These are phyloP conservation scores for Alternaria alternata DNA, from an alignment of 2,329 filamentous ascomycete genomes.

Conservation along the genomic window DNA sequence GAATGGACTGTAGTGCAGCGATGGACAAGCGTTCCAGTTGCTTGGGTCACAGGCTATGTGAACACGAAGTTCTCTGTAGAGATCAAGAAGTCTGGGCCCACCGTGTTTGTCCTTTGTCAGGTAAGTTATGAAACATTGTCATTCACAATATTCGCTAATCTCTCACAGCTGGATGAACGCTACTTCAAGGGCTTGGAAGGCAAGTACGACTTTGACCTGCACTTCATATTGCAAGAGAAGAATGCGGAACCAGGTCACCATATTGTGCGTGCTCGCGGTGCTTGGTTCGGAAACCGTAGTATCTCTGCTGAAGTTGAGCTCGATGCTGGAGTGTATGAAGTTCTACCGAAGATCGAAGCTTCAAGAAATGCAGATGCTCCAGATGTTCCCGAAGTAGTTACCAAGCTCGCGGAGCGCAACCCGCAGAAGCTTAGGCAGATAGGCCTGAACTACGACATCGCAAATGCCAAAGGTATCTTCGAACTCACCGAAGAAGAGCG, in stretches of 20 bases:
- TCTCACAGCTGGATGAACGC: conserved; percentile 62
- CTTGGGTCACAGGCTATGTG: conserved; percentile 67
- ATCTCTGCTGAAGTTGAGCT: conserved; percentile 79
- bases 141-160: conserved; percentile 51
- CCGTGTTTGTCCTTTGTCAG: conserved; percentile 67
- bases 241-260: conserved; percentile 58
- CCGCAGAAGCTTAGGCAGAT: conserved; percentile 68
- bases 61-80: conserved; percentile 67
- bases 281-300: conserved; percentile 70
- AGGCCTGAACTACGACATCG: conserved; percentile 73
- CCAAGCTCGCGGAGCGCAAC: conserved; percentile 42
- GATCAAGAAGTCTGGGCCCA: conserved; percentile 59
- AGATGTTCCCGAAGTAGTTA: conserved; percentile 71
- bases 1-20: conserved; percentile 68
- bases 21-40: conserved; percentile 66
- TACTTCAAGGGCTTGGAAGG: conserved; percentile 66
- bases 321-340: conserved; percentile 74
- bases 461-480: conserved; percentile 69
- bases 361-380: conserved; percentile 58
- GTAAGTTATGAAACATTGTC: conserved; percentile 40
- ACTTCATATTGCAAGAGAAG: conserved; percentile 66
- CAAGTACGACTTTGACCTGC: conserved; percentile 64
- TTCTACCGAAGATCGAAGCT: conserved; percentile 77
- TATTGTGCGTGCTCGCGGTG: conserved; percentile 60
- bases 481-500: conserved; percentile 58